Conservation (phyloP, 2,329 filamentous ascomycete genomes). For the Trichoderma breve region DNA sequence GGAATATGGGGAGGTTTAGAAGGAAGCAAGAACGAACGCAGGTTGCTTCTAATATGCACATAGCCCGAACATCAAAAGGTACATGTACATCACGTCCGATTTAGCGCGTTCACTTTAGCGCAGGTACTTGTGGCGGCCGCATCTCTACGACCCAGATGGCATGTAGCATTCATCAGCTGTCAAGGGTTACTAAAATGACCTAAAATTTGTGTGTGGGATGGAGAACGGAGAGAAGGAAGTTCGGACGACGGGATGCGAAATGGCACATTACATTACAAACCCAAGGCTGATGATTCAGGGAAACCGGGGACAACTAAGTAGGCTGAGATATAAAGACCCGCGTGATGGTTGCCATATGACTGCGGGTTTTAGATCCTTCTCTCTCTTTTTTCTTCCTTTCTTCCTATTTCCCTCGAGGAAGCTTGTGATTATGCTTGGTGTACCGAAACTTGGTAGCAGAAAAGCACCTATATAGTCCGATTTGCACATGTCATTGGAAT, state of each 20-base stretch:
- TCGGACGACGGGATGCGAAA: slow-evolving; percentile 16
- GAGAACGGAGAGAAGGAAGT: neutral
- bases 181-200: neutral
- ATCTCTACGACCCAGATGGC: neutral
- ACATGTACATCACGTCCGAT: neutral
- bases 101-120: neutral
- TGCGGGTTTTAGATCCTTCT: neutral
- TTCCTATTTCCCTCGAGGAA: neutral
- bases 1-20: neutral
- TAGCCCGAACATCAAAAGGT: neutral
- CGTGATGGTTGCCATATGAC: slow-evolving; percentile 14
- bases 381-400: neutral
- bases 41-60: slow-evolving; percentile 6
- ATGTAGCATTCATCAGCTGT: neutral
- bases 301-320: neutral
- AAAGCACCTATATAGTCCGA: neutral
- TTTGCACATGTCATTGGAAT: neutral
- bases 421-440: neutral
- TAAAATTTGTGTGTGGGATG: neutral
- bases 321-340: neutral
- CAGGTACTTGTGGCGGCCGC: neutral
- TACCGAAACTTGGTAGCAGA: neutral
- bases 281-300: neutral
- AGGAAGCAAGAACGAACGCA: neutral
- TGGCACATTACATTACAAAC: neutral